Conservation (phyloP, 2,329 filamentous ascomycete genomes). For the Cyphellophora attinorum region DNA sequence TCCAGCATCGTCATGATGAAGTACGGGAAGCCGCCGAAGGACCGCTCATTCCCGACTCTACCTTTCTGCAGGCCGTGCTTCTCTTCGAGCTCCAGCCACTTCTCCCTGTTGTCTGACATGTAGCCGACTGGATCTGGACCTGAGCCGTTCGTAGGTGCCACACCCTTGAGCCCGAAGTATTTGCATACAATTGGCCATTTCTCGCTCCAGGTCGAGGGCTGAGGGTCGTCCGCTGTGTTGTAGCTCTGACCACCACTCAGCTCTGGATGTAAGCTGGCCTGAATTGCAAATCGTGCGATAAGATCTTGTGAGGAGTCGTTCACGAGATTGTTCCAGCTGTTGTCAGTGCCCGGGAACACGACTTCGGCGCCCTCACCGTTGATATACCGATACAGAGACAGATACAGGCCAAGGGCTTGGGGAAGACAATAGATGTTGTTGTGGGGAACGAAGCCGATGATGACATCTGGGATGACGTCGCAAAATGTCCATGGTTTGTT, state of each 20-base stretch:
- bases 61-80: constrained; percentile 3
- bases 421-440: constrained; percentile 21
- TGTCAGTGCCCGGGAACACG: constrained; percentile 19
- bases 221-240: constrained; percentile 20
- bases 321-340: constrained; percentile 14
- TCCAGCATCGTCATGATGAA: constrained; percentile 5
- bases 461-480: constrained; percentile 24
- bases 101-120: neutral
- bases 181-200: constrained; percentile 7
- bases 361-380: constrained; percentile 16
- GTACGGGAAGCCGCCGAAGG: constrained; percentile 3
- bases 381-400: constrained; percentile 21
- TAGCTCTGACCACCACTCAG: constrained; percentile 16
- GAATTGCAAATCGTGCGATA: constrained; percentile 20
- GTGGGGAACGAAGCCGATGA: constrained; percentile 23
- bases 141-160: neutral
- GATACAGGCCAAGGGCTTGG: constrained; percentile 21
- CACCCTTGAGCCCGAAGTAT: constrained; percentile 5
- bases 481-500: constrained; percentile 26
- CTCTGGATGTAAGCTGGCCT: constrained; percentile 19
- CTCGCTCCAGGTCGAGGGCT: constrained; percentile 3
- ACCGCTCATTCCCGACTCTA: constrained; percentile 3
- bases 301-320: constrained; percentile 20
- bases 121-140: constrained; percentile 2
- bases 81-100: constrained; percentile 3